phyloP scores from a whole-genome alignment of 1,139 yeast species.

The Protomyces arabidopsidicola region DNA sequence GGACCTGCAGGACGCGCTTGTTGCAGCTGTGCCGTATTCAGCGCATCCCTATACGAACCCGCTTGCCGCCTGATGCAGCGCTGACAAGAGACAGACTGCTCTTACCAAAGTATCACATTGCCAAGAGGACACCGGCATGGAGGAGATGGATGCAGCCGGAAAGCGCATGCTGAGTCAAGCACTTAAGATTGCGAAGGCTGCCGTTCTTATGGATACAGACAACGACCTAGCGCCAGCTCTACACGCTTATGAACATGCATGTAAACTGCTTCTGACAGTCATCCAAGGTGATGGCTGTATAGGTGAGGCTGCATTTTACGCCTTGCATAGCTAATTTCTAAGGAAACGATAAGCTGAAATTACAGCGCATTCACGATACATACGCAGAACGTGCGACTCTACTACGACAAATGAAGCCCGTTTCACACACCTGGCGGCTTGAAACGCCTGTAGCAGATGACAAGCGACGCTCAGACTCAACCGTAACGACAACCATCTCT shows the following conservation, averaged over 20 bases:
- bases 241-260: constrained; percentile 10
- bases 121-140: neutral
- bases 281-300: constrained; percentile 1
- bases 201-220: constrained; percentile 11
- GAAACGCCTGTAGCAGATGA: no score
- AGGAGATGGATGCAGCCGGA: neutral
- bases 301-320: neutral
- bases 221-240: constrained; percentile 7
- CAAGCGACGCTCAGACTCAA: no score
- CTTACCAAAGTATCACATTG: no score
- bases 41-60: no score
- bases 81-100: no score
- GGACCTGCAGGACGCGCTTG: no score
- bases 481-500: no score
- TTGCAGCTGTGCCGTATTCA: no score
- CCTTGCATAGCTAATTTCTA: neutral
- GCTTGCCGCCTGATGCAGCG: no score
- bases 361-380: constrained; percentile 13
- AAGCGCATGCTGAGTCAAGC: constrained; percentile 13
- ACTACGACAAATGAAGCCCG: constrained; percentile 1
- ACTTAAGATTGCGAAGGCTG: constrained; percentile 13
- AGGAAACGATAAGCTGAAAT: constrained; percentile 5
- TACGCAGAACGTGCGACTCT: constrained; percentile 12
- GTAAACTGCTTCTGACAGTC: constrained; percentile 5
- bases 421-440: no score